phyloP scores from a whole-genome alignment of 108 stramenopile species.

The Cyclotella cryptica region DNA sequence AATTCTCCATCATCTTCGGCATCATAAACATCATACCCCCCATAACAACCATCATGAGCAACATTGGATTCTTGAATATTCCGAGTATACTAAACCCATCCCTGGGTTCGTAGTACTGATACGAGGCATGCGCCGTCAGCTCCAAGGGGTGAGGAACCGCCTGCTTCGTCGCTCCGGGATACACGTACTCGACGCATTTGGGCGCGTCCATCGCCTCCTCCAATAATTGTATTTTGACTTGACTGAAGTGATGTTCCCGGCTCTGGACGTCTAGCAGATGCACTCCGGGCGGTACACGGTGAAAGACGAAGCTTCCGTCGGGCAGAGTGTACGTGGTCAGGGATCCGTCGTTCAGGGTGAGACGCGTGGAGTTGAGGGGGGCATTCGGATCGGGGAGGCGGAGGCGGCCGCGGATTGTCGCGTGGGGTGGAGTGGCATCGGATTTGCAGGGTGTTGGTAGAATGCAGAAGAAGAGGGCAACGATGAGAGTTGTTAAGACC shows the following conservation, averaged over 20 bases:
- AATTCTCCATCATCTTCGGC: slow-evolving; percentile 91
- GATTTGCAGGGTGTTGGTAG: slow-evolving; percentile 26
- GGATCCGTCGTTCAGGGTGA: slow-evolving; percentile 83
- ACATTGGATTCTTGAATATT: slow-evolving; percentile 91
- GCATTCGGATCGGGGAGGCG: slow-evolving; percentile 48
- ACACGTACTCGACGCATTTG: slow-evolving; percentile 88
- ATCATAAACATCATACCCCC: slow-evolving; percentile 81
- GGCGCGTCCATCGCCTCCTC: slow-evolving; percentile 72
- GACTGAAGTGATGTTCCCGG: slow-evolving; percentile 71
- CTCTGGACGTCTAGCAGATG: slow-evolving; percentile 84
- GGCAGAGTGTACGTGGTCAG: slow-evolving; percentile 72
- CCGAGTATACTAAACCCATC: slow-evolving; percentile 72
- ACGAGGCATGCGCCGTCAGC: slow-evolving; percentile 75
- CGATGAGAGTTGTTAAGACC: not conserved
- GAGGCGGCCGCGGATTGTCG: slow-evolving; percentile 53
- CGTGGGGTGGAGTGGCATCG: not conserved
- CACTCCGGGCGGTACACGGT: slow-evolving; percentile 82
- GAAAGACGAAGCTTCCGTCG: slow-evolving; percentile 77
- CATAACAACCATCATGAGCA: slow-evolving; percentile 84
- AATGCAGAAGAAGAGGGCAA: not conserved
- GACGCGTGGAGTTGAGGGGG: slow-evolving; percentile 71
- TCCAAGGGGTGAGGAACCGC: slow-evolving; percentile 73
- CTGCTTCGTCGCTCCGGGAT: slow-evolving; percentile 81
- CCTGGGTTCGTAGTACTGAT: slow-evolving; percentile 79
- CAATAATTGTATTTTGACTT: slow-evolving; percentile 84